Percentiles rank a stretch among this genome's conserved stretches.
Evolutionary conservation across 2,329 filamentous ascomycete genomes (phyloP).

Genomic region (Nemania sp.): DNA sequence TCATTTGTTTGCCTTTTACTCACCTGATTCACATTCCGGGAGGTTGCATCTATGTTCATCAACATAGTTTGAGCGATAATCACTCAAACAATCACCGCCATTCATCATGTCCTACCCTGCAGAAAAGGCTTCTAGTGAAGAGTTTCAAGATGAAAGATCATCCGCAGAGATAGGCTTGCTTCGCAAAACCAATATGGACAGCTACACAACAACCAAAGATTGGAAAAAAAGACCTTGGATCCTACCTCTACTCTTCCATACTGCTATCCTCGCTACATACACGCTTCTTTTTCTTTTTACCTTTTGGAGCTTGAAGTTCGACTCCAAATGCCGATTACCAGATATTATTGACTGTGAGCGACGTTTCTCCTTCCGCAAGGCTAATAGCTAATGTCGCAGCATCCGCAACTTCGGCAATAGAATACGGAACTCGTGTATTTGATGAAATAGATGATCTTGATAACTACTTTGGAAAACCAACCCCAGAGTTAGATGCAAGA

Average conservation of each 20-base stretch:
- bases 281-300: background rate
- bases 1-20: background rate
- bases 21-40: background rate
- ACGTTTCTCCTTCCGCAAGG: background rate
- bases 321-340: background rate
- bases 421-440: constrained; percentile 10
- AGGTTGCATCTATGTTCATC: background rate
- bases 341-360: constrained; percentile 5
- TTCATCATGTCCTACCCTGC: background rate
- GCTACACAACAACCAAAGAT: background rate
- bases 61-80: background rate
- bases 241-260: constrained; percentile 1
- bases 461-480: constrained; percentile 8
- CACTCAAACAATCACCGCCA: background rate
- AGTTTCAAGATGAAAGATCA: background rate
- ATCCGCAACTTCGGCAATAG: constrained; percentile 11
- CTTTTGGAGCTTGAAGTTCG: background rate
- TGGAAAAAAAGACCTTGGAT: background rate
- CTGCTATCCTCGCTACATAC: background rate
- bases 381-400: background rate
- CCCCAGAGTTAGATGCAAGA: constrained; percentile 1
- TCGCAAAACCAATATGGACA: background rate
- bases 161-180: background rate
- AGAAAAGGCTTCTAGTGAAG: background rate
- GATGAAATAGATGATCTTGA: constrained; percentile 10